phyloP scores from a whole-genome alignment of 306 rosid genomes.

The Arachis stenosperma region DNA sequence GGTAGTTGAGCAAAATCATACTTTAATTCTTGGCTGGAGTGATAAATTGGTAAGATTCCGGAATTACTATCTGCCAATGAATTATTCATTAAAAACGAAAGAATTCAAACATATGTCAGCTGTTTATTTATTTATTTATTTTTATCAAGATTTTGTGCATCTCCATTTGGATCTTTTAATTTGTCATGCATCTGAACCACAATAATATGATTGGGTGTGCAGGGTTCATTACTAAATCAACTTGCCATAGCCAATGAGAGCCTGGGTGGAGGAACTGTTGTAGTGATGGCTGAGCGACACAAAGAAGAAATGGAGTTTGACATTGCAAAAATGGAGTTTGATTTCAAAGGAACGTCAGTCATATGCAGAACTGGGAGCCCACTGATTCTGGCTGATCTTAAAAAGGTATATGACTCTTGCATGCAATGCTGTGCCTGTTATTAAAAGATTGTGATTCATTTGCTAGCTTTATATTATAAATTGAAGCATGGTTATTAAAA shows the following conservation, averaged over 20 bases:
- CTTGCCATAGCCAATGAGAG: constrained; percentile 92
- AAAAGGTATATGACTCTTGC: constrained; percentile 57
- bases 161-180: constrained; percentile 8
- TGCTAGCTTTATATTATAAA: too few relatives aligned
- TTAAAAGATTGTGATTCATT: too few relatives aligned
- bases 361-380: constrained; percentile 97
- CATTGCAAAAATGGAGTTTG: constrained; percentile 92
- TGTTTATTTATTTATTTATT: constrained; percentile 6
- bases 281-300: constrained; percentile 94
- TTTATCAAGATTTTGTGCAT: constrained; percentile 15
- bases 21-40: constrained; percentile 97
- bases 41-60: constrained; percentile 70
- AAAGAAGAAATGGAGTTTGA: constrained; percentile 97
- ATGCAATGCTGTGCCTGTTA: too few relatives aligned
- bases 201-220: constrained; percentile 32
- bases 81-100: constrained; percentile 21
- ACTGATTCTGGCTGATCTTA: constrained; percentile 85
- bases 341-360: constrained; percentile 88
- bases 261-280: constrained; percentile 85
- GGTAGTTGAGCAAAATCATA: constrained; percentile 76
- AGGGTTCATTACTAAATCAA: constrained; percentile 92
- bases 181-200: constrained; percentile 22
- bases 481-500: too few relatives aligned
- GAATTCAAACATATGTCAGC: constrained; percentile 3
- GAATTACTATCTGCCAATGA: constrained; percentile 4